Conservation (phyloP, 1,284 basidiomycete species). For the Irpex sp. region DNA sequence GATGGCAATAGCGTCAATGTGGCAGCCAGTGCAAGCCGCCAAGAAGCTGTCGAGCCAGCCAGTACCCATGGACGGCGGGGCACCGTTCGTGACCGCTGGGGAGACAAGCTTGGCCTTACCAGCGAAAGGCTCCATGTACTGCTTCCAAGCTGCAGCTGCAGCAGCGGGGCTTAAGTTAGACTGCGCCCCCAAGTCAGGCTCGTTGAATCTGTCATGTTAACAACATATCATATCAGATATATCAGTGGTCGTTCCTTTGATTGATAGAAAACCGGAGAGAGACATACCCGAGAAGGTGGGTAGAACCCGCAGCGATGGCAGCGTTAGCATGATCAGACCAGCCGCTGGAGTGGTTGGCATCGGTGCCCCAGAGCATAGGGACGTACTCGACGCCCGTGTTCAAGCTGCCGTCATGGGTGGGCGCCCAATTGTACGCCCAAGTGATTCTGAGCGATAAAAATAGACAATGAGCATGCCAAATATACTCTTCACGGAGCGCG, state of each 20-base stretch:
- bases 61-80: constrained; percentile 25
- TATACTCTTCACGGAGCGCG: neutral
- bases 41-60: constrained; percentile 31
- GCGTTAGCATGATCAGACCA: constrained; percentile 26
- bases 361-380: constrained; percentile 28
- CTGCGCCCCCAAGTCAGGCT: constrained; percentile 30
- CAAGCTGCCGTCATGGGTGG: constrained; percentile 18
- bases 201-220: constrained; percentile 26
- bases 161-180: constrained; percentile 26
- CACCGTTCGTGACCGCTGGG: constrained; percentile 32
- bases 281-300: constrained; percentile 27
- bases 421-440: constrained; percentile 30
- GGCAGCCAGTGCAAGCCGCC: constrained; percentile 25
- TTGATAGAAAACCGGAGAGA: neutral
- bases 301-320: constrained; percentile 27
- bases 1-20: constrained; percentile 28
- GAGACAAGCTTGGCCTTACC: constrained; percentile 30
- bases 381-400: constrained; percentile 21
- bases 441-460: constrained; percentile 12
- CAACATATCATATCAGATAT: neutral
- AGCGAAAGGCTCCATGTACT: constrained; percentile 30
- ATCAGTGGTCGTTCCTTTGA: neutral
- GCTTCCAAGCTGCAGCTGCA: constrained; percentile 27
- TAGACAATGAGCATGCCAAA: neutral
- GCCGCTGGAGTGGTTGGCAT: constrained; percentile 17